Conservation (phyloP, 73 alveolate species). For the Paramecium primaurelia region DNA sequence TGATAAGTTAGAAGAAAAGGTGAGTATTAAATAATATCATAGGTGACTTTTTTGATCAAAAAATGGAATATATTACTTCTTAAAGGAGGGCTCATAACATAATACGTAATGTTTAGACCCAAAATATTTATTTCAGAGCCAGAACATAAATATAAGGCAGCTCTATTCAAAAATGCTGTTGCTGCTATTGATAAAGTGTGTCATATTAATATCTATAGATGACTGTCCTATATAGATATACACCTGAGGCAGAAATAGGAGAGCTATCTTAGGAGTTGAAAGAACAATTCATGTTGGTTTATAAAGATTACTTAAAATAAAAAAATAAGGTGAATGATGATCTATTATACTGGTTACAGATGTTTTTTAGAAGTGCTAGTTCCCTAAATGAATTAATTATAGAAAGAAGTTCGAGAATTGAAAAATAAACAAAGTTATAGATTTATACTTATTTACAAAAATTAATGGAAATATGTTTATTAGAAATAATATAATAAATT, state of each 20-base stretch:
- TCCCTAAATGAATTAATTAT: background rate
- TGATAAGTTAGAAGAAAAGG: background rate
- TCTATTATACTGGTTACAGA: constrained; percentile 5
- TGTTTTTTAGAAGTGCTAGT: background rate
- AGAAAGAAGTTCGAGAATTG: background rate
- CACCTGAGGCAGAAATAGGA: constrained; percentile 7
- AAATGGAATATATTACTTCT: background rate
- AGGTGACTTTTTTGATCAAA: background rate
- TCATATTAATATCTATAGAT: background rate
- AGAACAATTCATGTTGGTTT: background rate
- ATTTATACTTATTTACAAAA: background rate
- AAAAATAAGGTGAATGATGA: background rate
- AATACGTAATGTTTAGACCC: background rate
- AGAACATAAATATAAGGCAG: background rate
- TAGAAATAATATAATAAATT: background rate
- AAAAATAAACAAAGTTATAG: background rate
- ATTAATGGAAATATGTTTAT: background rate
- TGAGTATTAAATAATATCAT: background rate
- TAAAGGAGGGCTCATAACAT: background rate
- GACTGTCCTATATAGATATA: background rate
- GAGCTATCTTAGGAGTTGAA: background rate
- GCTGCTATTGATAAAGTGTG: background rate
- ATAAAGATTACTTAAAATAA: background rate
- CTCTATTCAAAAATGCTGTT: background rate
- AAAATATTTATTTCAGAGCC: background rate